Percentiles rank a stretch among this genome's conserved stretches.
These are phyloP conservation scores for Lipomyces starkeyi DNA, from an alignment of 805 yeast genomes.

Conservation along the genomic window DNA sequence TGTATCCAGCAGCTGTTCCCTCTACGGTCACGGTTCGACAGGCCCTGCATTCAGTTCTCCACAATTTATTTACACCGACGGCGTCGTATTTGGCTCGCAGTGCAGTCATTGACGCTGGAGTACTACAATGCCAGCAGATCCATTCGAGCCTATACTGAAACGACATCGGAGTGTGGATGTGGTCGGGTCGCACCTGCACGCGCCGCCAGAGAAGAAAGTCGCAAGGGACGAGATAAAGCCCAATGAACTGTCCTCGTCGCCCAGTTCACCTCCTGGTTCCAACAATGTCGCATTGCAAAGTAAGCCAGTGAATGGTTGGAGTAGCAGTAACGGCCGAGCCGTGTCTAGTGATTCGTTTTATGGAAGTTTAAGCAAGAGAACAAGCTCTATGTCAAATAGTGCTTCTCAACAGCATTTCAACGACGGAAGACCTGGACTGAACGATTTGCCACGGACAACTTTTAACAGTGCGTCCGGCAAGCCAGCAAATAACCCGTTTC, in stretches of 20 bases:
- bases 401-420: neutral
- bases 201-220: constrained; percentile 1
- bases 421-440: constrained; percentile 4
- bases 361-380: constrained; percentile 17
- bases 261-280: constrained; percentile 5
- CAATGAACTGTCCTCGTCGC: constrained; percentile 21
- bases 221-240: constrained; percentile 1
- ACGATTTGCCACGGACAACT: constrained; percentile 7
- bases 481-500: constrained; percentile 24
- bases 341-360: constrained; percentile 23
- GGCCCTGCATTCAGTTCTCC: neutral
- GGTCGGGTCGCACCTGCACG: constrained; percentile 9
- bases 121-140: constrained; percentile 13
- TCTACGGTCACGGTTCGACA: neutral
- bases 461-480: constrained; percentile 11
- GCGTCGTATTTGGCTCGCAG: neutral
- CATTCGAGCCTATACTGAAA: constrained; percentile 16
- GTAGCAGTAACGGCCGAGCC: constrained; percentile 3
- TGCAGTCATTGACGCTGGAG: neutral
- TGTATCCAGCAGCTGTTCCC: neutral
- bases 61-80: neutral
- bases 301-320: neutral
- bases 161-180: constrained; percentile 18
- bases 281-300: neutral
- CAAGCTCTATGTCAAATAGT: neutral